Base-by-base conservation (phyloP, 345 rosid genomes). In the Microcos paniculata region DNA sequence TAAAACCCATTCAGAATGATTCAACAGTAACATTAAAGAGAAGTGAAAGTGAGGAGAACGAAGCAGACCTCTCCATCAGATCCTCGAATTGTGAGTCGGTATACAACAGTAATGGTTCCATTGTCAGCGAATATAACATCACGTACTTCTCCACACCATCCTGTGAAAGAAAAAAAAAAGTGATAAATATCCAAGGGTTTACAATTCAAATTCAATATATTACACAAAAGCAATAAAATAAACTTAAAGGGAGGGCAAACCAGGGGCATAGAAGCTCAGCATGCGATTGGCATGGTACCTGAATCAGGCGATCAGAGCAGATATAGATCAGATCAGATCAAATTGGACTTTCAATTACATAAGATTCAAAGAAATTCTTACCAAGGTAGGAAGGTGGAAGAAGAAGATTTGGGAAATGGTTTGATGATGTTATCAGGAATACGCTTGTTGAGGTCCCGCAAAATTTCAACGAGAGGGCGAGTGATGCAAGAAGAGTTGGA, bases 261-360 rank as follows among this genome's bases (percentile, higher is more conserved):
- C 99, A 33, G 99, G 97, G 33, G 99, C 99, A 69, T 88, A 91
- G 89, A 95, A 95, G 90, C 99, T 95, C 73, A 95, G 71, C 99
- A 95, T 95, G 74, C 98, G 92, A 79, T 95, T 95, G 74, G 99
- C 99, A 74, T 95, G 98, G 82, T 80, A 93, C 99, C 99, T 95
- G 69, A 1, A 79, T 35, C 59, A 43, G 26, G 8, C 70, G 19
- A 65, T 71, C 59, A 3, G 31, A 53, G 40, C 73, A 48, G 26
- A 71, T 46, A n/a, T n/a, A n/a, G n/a, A n/a, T n/a, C 56, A 62
- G 62, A 74, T 71, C 23, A 9, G 64, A 56, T 53, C 23, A 67
- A 15, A n/a, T 10, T n/a, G 35, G 28, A 16, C 3, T 16, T 9
- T 45, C 12, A 28, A 31, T 28, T 33, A 45, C 40, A 35, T 7